phyloP scores from a whole-genome alignment of 176 grass and related monocot species.

The Phragmites australis region DNA sequence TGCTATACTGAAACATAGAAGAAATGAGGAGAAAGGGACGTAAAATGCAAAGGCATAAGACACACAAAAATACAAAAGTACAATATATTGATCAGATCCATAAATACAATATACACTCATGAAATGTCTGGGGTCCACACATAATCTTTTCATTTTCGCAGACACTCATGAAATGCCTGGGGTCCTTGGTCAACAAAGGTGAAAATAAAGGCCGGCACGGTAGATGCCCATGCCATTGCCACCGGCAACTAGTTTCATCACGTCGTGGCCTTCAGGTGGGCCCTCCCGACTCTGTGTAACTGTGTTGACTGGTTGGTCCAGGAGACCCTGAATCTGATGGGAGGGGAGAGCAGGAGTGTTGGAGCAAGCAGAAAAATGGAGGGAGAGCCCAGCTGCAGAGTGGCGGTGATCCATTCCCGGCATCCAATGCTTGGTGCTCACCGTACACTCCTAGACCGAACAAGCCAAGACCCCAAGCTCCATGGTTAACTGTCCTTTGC shows the following conservation, averaged over 20 bases:
- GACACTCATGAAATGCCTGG: too few species aligned
- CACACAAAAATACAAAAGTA: too few species aligned
- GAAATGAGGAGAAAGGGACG: too few species aligned
- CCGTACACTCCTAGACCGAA: not conserved
- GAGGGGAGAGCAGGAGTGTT: not conserved
- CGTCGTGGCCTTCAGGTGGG: not conserved
- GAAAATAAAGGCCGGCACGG: conserved; percentile 16
- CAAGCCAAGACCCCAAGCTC: conserved; percentile 15
- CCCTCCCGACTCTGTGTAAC: not conserved
- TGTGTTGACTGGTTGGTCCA: conserved; percentile 17
- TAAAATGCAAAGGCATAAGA: too few species aligned
- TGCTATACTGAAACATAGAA: too few species aligned
- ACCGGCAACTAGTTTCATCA: conserved; percentile 18
- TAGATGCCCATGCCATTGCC: conserved; percentile 40
- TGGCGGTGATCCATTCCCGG: conserved; percentile 3
- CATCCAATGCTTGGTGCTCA: conserved; percentile 38
- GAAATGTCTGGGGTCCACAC: too few species aligned
- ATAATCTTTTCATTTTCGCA: too few species aligned
- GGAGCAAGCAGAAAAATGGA: not conserved
- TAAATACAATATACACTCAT: too few species aligned
- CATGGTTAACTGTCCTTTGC: not conserved
- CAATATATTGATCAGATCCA: too few species aligned
- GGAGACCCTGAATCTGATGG: not conserved
- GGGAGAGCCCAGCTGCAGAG: not conserved
- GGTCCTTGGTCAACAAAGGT: conserved; percentile 56